Conservation (phyloP, 2,329 filamentous ascomycete genomes). For the Fusarium coffeatum region DNA sequence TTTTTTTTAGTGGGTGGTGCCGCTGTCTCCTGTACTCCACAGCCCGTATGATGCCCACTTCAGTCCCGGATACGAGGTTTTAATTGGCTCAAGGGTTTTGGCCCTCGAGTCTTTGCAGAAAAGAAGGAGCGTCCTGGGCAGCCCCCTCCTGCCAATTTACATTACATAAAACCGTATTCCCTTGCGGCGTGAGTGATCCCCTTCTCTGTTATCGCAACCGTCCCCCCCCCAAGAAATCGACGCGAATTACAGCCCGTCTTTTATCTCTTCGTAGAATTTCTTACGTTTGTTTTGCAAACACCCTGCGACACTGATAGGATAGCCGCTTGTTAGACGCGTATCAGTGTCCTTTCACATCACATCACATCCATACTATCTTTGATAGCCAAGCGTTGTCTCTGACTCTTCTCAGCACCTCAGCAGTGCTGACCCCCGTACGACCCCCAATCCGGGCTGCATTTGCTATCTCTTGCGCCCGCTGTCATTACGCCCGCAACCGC, state of each 20-base stretch:
- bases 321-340: constrained; percentile 48
- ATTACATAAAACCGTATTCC: constrained; percentile 54
- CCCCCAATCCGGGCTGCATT: constrained; percentile 47
- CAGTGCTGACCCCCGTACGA: constrained; percentile 44
- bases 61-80: background rate
- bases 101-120: constrained; percentile 36
- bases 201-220: constrained; percentile 49
- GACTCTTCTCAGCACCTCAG: constrained; percentile 27
- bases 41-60: constrained; percentile 20
- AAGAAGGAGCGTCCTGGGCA: constrained; percentile 41
- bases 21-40: constrained; percentile 34
- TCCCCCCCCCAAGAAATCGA: constrained; percentile 46
- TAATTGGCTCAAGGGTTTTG: constrained; percentile 40
- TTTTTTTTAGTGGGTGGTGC: constrained; percentile 42
- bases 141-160: constrained; percentile 50
- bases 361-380: constrained; percentile 27
- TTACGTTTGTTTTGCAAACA: constrained; percentile 48
- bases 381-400: constrained; percentile 35
- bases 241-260: constrained; percentile 47
- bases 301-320: constrained; percentile 45
- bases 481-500: constrained; percentile 53
- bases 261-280: constrained; percentile 49
- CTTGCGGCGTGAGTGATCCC: constrained; percentile 48
- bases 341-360: constrained; percentile 21
- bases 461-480: constrained; percentile 50